phyloP scores from a whole-genome alignment of 2,329 filamentous ascomycete genomes.

The Stagonosporopsis chrysanthemi region DNA sequence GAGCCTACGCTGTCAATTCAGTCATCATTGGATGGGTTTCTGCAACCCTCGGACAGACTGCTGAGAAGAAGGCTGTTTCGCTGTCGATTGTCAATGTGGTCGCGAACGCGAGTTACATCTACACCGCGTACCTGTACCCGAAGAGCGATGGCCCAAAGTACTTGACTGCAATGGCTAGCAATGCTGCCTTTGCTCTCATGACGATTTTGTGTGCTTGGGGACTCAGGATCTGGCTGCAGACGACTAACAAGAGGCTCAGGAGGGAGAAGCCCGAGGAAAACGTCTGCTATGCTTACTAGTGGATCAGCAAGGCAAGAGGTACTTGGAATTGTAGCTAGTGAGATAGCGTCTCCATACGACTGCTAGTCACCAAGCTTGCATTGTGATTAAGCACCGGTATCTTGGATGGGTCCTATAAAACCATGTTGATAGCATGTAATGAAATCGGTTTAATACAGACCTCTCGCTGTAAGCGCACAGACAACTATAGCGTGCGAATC shows the following conservation, averaged over 20 bases:
- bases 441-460: too few species aligned
- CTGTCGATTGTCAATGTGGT: slow-evolving; percentile 54
- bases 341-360: too few species aligned
- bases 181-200: slow-evolving; percentile 27
- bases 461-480: too few species aligned
- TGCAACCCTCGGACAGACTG: slow-evolving; percentile 51
- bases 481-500: too few species aligned
- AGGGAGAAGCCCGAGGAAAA: slow-evolving; percentile 18
- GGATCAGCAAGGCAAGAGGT: not conserved
- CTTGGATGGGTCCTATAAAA: too few species aligned
- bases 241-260: slow-evolving; percentile 22
- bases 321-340: not conserved
- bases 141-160: slow-evolving; percentile 33
- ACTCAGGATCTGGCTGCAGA: slow-evolving; percentile 26
- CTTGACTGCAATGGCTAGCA: slow-evolving; percentile 32
- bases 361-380: too few species aligned
- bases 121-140: slow-evolving; percentile 52
- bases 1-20: slow-evolving; percentile 33
- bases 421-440: too few species aligned
- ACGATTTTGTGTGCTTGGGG: slow-evolving; percentile 28
- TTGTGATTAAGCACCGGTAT: too few species aligned
- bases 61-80: slow-evolving; percentile 54
- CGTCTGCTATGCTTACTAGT: slow-evolving; percentile 28
- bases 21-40: slow-evolving; percentile 53
- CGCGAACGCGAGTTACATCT: slow-evolving; percentile 51